Conservation (phyloP, 306 rosid species). For the Acmispon strigosus region DNA sequence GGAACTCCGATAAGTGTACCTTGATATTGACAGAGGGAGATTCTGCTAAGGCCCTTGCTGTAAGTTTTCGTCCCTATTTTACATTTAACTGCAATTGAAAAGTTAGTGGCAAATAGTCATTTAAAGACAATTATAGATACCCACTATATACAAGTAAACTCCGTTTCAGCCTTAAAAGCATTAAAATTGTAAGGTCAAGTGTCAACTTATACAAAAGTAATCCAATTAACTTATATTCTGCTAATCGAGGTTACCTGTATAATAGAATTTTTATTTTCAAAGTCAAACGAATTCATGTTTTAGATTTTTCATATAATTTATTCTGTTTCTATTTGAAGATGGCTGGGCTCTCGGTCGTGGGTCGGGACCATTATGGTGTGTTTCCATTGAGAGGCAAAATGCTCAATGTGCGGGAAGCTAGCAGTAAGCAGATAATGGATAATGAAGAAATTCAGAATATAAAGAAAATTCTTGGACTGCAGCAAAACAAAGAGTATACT, state of each 20-base stretch:
- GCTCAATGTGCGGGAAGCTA: constrained; percentile 95
- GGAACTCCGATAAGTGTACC: constrained; percentile 79
- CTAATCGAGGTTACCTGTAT: background rate
- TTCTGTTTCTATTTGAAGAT: constrained; percentile 36
- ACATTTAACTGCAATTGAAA: background rate
- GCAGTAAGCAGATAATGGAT: constrained; percentile 65
- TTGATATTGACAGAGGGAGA: constrained; percentile 96
- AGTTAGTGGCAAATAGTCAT: no score
- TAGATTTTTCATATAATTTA: background rate
- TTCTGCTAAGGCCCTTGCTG: constrained; percentile 97
- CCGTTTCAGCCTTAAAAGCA: no score
- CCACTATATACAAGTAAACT: no score
- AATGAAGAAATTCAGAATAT: constrained; percentile 87
- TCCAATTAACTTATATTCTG: no score
- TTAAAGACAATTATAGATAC: no score
- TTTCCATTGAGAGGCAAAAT: constrained; percentile 89
- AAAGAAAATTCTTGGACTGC: constrained; percentile 89
- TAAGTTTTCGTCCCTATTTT: constrained; percentile 25
- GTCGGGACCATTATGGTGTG: constrained; percentile 87
- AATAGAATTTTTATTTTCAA: no score
- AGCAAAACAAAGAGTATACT: constrained; percentile 75
- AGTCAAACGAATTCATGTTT: background rate
- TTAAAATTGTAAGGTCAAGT: no score
- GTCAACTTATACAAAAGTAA: no score
- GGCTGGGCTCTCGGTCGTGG: constrained; percentile 97